Evolutionary conservation across 2,329 filamentous ascomycete species (phyloP).

Genomic region (Fusarium ambrosium): DNA sequence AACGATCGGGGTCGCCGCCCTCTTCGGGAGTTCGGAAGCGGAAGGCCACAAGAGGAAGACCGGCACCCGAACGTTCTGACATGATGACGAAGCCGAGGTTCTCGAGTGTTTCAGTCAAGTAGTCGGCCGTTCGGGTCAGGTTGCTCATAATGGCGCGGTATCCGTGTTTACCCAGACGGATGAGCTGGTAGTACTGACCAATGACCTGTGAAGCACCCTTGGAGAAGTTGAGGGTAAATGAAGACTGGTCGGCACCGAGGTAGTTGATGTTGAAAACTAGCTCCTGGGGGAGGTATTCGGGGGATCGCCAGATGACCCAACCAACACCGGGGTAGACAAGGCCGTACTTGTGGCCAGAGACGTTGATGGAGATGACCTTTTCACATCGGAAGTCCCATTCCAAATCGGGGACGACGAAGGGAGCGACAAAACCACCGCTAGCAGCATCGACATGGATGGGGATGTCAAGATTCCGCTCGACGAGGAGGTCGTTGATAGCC

Average conservation of each 20-base stretch:
- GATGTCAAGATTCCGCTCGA: constrained; percentile 80
- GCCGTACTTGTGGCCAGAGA: constrained; percentile 85
- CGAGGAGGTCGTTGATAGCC: constrained; percentile 87
- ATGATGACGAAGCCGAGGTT: constrained; percentile 88
- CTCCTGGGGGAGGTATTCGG: constrained; percentile 87
- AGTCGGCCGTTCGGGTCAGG: constrained; percentile 89
- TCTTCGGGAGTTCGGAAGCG: constrained; percentile 73
- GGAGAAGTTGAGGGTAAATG: constrained; percentile 97
- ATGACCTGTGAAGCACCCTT: constrained; percentile 96
- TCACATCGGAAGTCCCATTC: constrained; percentile 93
- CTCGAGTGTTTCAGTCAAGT: constrained; percentile 80
- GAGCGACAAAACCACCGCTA: constrained; percentile 91
- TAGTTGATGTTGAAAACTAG: constrained; percentile 99
- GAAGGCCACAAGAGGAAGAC: constrained; percentile 92
- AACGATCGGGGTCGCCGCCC: constrained; percentile 61
- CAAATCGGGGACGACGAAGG: constrained; percentile 86
- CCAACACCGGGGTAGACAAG: constrained; percentile 91
- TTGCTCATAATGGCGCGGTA: constrained; percentile 96
- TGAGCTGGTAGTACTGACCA: constrained; percentile 97
- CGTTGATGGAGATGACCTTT: constrained; percentile 93
- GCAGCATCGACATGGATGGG: constrained; percentile 96
- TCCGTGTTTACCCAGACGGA: constrained; percentile 91
- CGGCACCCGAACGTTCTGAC: constrained; percentile 81
- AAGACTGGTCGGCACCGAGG: constrained; percentile 93
- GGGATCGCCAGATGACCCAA: constrained; percentile 90